phyloP scores from a whole-genome alignment of 2,329 filamentous ascomycete species.

The Colletotrichum somersetense region DNA sequence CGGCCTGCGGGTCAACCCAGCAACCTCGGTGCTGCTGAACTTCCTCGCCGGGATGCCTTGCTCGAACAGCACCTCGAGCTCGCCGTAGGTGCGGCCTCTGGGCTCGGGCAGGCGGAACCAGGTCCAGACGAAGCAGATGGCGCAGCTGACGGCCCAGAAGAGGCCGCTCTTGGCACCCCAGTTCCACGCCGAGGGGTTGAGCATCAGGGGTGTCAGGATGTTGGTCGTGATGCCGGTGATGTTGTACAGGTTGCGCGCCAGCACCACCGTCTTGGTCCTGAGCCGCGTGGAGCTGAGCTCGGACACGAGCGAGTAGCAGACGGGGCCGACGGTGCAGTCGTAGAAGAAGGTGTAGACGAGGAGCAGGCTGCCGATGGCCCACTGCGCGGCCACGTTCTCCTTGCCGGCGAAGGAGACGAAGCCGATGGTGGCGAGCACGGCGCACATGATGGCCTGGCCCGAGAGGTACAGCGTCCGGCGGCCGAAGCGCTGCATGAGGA shows the following conservation, averaged over 20 bases:
- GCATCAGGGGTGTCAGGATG: slow-evolving; percentile 60
- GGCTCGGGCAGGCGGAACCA: slow-evolving; percentile 68
- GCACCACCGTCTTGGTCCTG: slow-evolving; percentile 59
- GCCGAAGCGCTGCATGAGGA: slow-evolving; percentile 57
- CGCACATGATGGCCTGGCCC: slow-evolving; percentile 56
- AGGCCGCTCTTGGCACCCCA: slow-evolving; percentile 63
- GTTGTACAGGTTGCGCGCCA: slow-evolving; percentile 62
- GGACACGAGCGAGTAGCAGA: slow-evolving; percentile 58
- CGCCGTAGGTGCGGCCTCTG: slow-evolving; percentile 64
- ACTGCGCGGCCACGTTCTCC: slow-evolving; percentile 60
- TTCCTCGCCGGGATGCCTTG: slow-evolving; percentile 56
- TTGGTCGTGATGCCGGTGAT: slow-evolving; percentile 61
- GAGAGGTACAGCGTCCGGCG: slow-evolving; percentile 59
- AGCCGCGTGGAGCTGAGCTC: slow-evolving; percentile 61
- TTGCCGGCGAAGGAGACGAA: slow-evolving; percentile 58
- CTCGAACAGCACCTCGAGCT: slow-evolving; percentile 69
- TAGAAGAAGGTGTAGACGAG: slow-evolving; percentile 60
- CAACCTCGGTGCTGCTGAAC: slow-evolving; percentile 47
- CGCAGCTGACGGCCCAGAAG: slow-evolving; percentile 60
- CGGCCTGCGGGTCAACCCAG: not conserved
- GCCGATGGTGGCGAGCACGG: slow-evolving; percentile 58
- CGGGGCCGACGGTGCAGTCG: slow-evolving; percentile 60
- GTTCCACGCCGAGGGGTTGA: slow-evolving; percentile 61
- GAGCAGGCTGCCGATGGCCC: slow-evolving; percentile 61
- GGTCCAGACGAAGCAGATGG: slow-evolving; percentile 62